Conservation (phyloP, 192 early-diverging fungal genomes). For the Podila epicladia region DNA sequence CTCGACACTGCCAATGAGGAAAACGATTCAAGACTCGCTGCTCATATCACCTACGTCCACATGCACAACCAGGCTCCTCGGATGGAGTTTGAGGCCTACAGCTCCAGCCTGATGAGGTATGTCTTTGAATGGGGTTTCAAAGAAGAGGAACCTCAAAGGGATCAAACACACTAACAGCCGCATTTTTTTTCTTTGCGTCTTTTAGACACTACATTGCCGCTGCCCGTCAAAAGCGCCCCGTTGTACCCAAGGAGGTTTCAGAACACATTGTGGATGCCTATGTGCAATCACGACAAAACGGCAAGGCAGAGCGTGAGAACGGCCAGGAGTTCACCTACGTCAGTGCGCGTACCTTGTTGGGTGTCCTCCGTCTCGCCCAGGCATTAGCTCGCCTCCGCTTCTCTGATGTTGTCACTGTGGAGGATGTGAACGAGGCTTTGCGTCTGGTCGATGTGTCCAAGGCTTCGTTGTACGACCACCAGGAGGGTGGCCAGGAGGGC, state of each 20-base stretch:
- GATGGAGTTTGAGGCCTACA: constrained; percentile 69
- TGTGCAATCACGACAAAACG: constrained; percentile 76
- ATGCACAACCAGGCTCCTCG: constrained; percentile 82
- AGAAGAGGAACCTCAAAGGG: neutral
- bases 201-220: constrained; percentile 88
- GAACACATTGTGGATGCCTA: constrained; percentile 92
- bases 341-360: constrained; percentile 86
- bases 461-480: constrained; percentile 75
- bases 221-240: constrained; percentile 78
- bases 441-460: constrained; percentile 93
- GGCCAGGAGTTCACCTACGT: constrained; percentile 82
- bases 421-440: constrained; percentile 90
- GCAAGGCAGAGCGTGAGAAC: constrained; percentile 58
- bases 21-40: constrained; percentile 81
- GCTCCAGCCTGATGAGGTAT: constrained; percentile 80
- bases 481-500: constrained; percentile 50
- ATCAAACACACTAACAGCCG: neutral
- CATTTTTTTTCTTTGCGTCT: neutral
- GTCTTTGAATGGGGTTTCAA: neutral
- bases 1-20: constrained; percentile 86
- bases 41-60: constrained; percentile 95
- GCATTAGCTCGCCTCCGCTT: constrained; percentile 85
- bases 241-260: constrained; percentile 77
- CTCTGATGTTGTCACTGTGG: constrained; percentile 68
- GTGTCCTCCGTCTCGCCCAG: constrained; percentile 84